Evolutionary conservation across 768 basidiomycete species (phyloP), one percentile per base, ranked within the genome.

Genomic region (Mycena rebaudengoi): DNA sequence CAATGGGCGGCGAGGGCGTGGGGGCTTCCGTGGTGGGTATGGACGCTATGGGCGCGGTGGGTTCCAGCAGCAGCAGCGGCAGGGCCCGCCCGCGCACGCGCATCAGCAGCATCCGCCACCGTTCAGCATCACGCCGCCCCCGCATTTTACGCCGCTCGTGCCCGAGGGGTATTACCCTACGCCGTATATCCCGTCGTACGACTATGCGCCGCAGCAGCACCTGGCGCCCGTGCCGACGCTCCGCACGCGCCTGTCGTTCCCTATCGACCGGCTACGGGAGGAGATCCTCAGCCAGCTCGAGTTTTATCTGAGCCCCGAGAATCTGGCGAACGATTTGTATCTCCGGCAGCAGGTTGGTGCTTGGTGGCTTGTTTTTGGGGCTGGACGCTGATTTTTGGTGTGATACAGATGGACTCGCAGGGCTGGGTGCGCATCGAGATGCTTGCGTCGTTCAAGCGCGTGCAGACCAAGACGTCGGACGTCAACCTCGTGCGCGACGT

Each of bases 231-330:
- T 40, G n/a, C 66, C 66, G 26, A 64, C 33, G 30, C 45, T 49
- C 7, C 58, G 66, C 18, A 68, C 66, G 44, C 66, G 50, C 23
- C 32, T 68, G 37, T 64, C 66, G 48, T 68, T 68, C 59, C 66
- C 66, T 23, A 68, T 68, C 35, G 66, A 68, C 49, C 66, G 59
- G 13, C 54, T 68, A 4, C 48, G 66, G 32, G 53, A 64, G 32
- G 66, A 68, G 44, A 68, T 68, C 49, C 59, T 68, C 35, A 64
- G 66, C 59, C 66, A 68, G 44, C 58, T 68, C 41, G 66, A 68
- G 59, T 68, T 68, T 30, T 68, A 68, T 33, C 59, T 68, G 23
- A 64, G 62, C 55, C 66, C 66, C 18, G 66, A 68, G 21, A 68
- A 68, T n/a, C 56, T 68, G 66, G 66, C 66, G n/a, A 61, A 45